Conservation (phyloP, 805 yeast genomes). For the Candida bentonensis region DNA sequence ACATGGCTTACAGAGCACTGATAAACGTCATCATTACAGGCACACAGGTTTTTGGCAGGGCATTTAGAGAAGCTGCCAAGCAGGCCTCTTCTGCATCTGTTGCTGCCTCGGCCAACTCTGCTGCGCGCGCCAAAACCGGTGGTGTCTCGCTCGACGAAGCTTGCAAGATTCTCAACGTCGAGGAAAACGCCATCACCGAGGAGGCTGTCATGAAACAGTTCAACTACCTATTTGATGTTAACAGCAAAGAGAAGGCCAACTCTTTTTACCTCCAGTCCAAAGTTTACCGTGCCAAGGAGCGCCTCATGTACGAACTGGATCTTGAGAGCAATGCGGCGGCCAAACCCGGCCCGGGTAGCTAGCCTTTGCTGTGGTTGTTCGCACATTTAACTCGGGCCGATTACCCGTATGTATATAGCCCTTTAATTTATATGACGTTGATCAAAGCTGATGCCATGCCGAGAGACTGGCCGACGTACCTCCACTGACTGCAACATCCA, state of each 20-base stretch:
- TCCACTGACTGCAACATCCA: too few species aligned
- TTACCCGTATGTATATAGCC: too few species aligned
- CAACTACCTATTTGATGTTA: slow-evolving; percentile 72
- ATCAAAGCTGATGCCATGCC: too few species aligned
- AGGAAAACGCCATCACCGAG: slow-evolving; percentile 34
- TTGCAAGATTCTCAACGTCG: slow-evolving; percentile 75
- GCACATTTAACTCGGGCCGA: too few species aligned
- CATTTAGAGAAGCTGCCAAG: slow-evolving; percentile 91
- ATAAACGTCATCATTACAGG: slow-evolving; percentile 88
- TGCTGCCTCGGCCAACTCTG: slow-evolving; percentile 39
- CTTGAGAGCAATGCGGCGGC: slow-evolving; percentile 4
- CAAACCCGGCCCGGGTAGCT: too few species aligned
- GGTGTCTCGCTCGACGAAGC: slow-evolving; percentile 86
- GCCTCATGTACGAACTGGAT: slow-evolving; percentile 66
- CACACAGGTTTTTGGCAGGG: slow-evolving; percentile 89
- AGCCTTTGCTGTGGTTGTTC: too few species aligned
- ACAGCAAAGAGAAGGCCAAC: slow-evolving; percentile 91
- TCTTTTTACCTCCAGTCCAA: slow-evolving; percentile 88
- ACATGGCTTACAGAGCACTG: slow-evolving; percentile 83
- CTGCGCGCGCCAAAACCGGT: slow-evolving; percentile 32
- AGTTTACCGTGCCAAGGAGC: slow-evolving; percentile 87
- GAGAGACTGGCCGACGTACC: too few species aligned
- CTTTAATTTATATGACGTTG: too few species aligned
- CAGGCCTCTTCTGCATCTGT: slow-evolving; percentile 91
- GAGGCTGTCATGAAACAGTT: slow-evolving; percentile 53